Evolutionary conservation across 495 filamentous ascomycete species (phyloP).

Genomic region (Penicillium arizonense): DNA sequence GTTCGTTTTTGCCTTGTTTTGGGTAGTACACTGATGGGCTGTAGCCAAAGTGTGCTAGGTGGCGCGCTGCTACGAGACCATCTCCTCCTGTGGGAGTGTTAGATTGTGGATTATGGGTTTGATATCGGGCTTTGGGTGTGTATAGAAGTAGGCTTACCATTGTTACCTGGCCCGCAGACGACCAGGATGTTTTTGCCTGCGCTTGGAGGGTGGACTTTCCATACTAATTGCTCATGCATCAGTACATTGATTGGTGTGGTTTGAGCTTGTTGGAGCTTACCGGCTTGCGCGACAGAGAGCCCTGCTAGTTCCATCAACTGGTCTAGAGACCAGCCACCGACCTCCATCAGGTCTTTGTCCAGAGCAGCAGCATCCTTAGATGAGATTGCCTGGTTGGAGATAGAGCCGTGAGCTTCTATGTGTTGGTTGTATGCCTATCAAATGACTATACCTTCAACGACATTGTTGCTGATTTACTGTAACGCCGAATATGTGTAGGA

Average conservation of each 20-base stretch:
- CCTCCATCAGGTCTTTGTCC: constrained; percentile 91
- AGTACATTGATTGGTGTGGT: background rate
- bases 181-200: constrained; percentile 76
- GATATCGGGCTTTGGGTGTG: background rate
- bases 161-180: constrained; percentile 92
- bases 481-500: constrained; percentile 18
- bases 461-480: constrained; percentile 36
- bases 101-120: constrained; percentile 1
- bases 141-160: constrained; percentile 55
- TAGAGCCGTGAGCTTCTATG: background rate
- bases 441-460: constrained; percentile 35
- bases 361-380: constrained; percentile 85
- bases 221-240: constrained; percentile 11
- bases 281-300: constrained; percentile 87
- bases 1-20: constrained; percentile 82
- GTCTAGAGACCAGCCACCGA: constrained; percentile 89
- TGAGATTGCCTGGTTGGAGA: constrained; percentile 66
- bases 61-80: constrained; percentile 90
- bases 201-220: constrained; percentile 66
- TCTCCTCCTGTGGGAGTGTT: constrained; percentile 67
- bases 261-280: constrained; percentile 37
- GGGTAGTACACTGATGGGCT: constrained; percentile 89
- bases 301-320: constrained; percentile 98
- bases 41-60: constrained; percentile 94
- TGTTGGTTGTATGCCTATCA: background rate